phyloP scores from a whole-genome alignment of 1,284 basidiomycete species.

The Ganoderma lucidum region DNA sequence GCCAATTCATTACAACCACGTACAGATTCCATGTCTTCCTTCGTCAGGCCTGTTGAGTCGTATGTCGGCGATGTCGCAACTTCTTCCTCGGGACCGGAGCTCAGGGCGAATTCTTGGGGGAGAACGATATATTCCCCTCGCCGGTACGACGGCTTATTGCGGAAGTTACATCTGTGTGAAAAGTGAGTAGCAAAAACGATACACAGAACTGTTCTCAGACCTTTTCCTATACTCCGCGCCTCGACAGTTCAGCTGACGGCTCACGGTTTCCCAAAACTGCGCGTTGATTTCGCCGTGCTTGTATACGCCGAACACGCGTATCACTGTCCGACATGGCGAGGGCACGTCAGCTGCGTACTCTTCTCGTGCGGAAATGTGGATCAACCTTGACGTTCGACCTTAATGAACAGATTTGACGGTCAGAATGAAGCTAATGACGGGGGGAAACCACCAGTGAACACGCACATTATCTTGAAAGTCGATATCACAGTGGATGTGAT shows the following conservation, averaged over 20 bases:
- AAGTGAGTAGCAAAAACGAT: neutral
- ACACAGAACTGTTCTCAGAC: conserved; percentile 37
- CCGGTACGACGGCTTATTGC: neutral
- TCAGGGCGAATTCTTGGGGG: neutral
- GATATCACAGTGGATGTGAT: conserved; percentile 67
- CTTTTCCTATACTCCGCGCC: conserved; percentile 61
- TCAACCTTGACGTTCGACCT: conserved; percentile 63
- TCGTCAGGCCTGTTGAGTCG: conserved; percentile 20
- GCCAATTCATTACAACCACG: neutral
- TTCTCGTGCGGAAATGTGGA: no score
- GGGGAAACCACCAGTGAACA: conserved; percentile 17
- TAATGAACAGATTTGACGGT: no score
- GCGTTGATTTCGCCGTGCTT: conserved; percentile 64
- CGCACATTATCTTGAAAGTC: conserved; percentile 58
- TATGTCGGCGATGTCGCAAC: neutral
- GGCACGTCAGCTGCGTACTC: neutral
- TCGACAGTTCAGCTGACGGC: conserved; percentile 56
- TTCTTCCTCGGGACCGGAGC: conserved; percentile 31
- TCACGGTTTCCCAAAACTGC: conserved; percentile 63
- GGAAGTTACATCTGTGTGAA: neutral
- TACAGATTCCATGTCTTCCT: conserved; percentile 55
- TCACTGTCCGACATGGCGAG: conserved; percentile 43
- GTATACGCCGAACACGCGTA: conserved; percentile 68
- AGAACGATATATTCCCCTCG: neutral
- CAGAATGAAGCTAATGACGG: no score